These are phyloP conservation scores for Acanthamoeba castellanii DNA, from an alignment of 208 protist species.

Conservation along the genomic window DNA sequence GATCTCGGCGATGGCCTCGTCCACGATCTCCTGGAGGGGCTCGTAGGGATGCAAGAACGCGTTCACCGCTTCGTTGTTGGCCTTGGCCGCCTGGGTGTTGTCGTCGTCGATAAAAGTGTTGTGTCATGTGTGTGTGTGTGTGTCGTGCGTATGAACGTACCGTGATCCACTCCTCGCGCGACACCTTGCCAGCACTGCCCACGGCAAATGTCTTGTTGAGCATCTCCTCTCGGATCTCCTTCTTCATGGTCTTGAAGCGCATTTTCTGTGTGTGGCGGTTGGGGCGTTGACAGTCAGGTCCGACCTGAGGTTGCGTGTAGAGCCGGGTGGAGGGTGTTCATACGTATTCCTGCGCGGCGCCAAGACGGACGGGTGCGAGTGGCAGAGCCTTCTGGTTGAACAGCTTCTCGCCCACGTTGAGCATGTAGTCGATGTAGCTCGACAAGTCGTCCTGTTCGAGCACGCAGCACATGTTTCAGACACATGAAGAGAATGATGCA, in stretches of 20 bases:
- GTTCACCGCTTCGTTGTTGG: slow-evolving; percentile 65
- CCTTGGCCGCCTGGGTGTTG: slow-evolving; percentile 25
- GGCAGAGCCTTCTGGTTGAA: slow-evolving; percentile 53
- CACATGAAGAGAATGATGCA: not conserved
- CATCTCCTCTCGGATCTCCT: slow-evolving; percentile 58
- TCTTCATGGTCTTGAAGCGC: slow-evolving; percentile 65
- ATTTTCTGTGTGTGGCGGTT: not conserved
- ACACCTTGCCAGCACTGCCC: slow-evolving; percentile 31
- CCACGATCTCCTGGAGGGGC: slow-evolving; percentile 60
- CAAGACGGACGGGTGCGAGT: slow-evolving; percentile 1
- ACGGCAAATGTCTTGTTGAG: slow-evolving; percentile 51
- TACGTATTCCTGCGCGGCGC: slow-evolving; percentile 66
- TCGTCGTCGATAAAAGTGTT: not conserved
- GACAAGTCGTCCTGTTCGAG: slow-evolving; percentile 28
- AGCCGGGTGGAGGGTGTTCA: not conserved
- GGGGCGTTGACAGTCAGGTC: not conserved
- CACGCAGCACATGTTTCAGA: not conserved
- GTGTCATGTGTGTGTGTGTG: not conserved
- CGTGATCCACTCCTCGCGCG: not conserved
- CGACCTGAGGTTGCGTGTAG: not conserved
- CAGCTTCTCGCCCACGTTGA: slow-evolving; percentile 47
- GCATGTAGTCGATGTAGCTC: slow-evolving; percentile 28
- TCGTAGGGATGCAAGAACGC: slow-evolving; percentile 54
- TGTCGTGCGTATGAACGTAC: not conserved
- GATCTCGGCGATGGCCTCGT: slow-evolving; percentile 55